Evolutionary conservation across 805 yeast species (phyloP), one percentile per base, ranked within the genome.

Genomic region (Candida tallmaniae): DNA sequence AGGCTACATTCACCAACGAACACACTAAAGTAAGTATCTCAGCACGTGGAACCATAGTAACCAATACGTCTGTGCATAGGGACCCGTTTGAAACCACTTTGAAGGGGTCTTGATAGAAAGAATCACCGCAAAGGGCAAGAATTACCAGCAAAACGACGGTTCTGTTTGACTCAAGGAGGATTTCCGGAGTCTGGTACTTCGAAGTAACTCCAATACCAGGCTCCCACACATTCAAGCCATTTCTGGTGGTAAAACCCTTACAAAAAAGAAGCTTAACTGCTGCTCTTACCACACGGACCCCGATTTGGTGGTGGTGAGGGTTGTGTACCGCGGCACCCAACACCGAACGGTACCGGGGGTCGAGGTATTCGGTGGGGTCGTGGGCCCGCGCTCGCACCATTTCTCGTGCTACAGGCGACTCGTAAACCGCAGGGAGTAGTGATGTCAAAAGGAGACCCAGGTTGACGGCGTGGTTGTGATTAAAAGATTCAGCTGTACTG

Each of bases 181-280:
- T 34, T 28, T 60, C 56, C 1, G 64, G 57, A 2, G 50, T 32
- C 5, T 14, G 33, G 36, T 48, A 54, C 33, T 46, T 53, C 4
- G 54, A 38, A 1, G 72, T 58, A 3, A 62, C 52, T 2, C 86
- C 89, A 21, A 88, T 69, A 5, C 96, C 96, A 3, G 83, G 76
- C 46, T 84, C 94, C 96, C 96, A 88, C 1, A 82, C 64, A 5
- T 27, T 13, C 15, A 30, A 34, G 25, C 14, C 18, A 13, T 23
- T 20, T 8, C 16, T 13, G 7, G 29, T 27, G 13, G 89, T 77
- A 48, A 82, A 82, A 1, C 75, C 76, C 8, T 68, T 63, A 24
- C 67, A 64, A 51, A 80, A 80, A 27, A 81, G 52, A n/a, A 81
- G 54, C 15, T 63, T 60, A 2, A 75, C 60, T 2, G 71, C 45